Evolutionary conservation across 2,329 filamentous ascomycete genomes (phyloP).

Genomic region (Fusarium nanum): DNA sequence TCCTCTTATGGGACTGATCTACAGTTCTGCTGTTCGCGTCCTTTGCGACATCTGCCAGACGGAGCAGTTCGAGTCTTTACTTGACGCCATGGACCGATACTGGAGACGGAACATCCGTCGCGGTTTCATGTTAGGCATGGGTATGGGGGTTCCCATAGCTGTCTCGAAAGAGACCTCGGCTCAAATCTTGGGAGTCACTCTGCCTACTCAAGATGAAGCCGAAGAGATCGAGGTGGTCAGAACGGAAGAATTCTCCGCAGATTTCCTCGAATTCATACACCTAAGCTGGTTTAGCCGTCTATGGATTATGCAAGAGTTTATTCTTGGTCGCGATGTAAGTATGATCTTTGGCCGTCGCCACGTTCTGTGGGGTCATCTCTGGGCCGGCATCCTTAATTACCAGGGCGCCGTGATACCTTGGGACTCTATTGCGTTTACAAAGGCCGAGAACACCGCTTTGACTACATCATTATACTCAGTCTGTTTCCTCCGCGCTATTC

Average conservation of each 20-base stretch:
- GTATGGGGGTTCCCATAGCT: too few species aligned
- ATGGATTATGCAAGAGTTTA: constrained; percentile 27
- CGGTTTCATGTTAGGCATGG: too few species aligned
- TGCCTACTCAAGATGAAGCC: not conserved
- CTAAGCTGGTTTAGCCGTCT: constrained; percentile 18
- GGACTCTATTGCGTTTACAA: fast-evolving
- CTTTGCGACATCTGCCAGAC: constrained; percentile 5
- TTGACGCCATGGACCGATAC: not conserved
- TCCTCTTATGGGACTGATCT: constrained; percentile 13
- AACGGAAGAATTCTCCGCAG: not conserved
- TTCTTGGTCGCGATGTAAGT: constrained; percentile 7
- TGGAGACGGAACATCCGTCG: constrained; percentile 15
- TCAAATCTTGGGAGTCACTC: not conserved
- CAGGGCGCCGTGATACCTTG: not conserved
- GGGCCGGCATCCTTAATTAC: not conserved
- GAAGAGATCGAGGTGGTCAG: not conserved
- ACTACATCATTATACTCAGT: not conserved
- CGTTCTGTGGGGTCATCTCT: constrained; percentile 6
- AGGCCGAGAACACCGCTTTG: fast-evolving
- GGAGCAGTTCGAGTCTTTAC: not conserved
- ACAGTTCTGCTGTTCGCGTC: constrained; percentile 11
- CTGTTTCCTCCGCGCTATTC: not conserved
- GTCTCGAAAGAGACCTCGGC: not conserved
- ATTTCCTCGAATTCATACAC: not conserved
- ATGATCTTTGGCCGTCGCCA: constrained; percentile 8